Evolutionary conservation across 2,329 filamentous ascomycete genomes (phyloP).

Genomic region (Pyricularia pennisetigena): DNA sequence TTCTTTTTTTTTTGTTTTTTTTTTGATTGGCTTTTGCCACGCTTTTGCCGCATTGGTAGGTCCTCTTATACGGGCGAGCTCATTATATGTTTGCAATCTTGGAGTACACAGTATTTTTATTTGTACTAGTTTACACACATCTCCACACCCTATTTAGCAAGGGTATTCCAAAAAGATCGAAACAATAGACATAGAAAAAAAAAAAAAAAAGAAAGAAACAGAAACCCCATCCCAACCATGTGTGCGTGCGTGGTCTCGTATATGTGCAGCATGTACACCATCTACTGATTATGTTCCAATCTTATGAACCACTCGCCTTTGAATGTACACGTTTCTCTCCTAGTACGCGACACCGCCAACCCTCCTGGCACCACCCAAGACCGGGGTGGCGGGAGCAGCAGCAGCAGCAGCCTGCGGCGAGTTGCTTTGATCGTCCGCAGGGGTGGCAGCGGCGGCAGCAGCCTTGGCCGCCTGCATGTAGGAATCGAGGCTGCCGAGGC

Average conservation of each 20-base stretch:
- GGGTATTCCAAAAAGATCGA: background rate
- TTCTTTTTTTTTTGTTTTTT: too few relatives aligned
- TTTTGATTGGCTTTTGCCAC: too few relatives aligned
- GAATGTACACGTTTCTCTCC: background rate
- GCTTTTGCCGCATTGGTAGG: too few relatives aligned
- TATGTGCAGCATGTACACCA: background rate
- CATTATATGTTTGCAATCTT: too few relatives aligned
- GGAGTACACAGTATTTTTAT: background rate
- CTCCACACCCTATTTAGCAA: background rate
- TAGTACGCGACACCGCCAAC: background rate
- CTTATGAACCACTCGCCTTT: background rate
- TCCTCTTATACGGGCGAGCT: too few relatives aligned
- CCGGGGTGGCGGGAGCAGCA: too few relatives aligned
- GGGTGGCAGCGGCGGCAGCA: background rate
- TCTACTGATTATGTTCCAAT: background rate
- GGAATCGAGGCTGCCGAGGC: background rate
- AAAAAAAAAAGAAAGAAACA: too few relatives aligned
- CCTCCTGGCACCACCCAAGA: background rate
- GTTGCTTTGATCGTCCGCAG: background rate
- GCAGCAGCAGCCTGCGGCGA: background rate
- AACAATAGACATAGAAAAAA: background rate
- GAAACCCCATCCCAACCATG: background rate
- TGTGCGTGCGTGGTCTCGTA: background rate
- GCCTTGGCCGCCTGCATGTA: background rate
- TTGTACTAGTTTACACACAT: background rate